Evolutionary conservation across 2,329 filamentous ascomycete genomes (phyloP).

Genomic region (Phaeosphaeria sp.): DNA sequence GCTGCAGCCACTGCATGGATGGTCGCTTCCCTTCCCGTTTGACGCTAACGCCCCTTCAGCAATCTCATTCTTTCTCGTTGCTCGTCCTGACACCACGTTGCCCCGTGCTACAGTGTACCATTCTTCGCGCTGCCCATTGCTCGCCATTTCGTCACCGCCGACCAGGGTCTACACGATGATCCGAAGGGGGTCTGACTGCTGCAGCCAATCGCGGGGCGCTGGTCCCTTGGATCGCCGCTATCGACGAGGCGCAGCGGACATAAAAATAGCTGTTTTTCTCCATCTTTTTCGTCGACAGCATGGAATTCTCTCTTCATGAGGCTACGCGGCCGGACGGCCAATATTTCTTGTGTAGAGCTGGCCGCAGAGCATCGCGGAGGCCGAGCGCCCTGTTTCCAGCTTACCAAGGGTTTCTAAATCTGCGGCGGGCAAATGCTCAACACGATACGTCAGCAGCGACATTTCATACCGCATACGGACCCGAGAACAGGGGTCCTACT

Average conservation of each 20-base stretch:
- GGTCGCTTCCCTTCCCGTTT: constrained; percentile 25
- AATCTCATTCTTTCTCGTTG: constrained; percentile 24
- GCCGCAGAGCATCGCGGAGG: constrained; percentile 17
- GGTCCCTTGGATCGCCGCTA: constrained; percentile 41
- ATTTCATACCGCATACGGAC: constrained; percentile 6
- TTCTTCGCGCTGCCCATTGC: constrained; percentile 32
- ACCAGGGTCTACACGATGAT: constrained; percentile 18
- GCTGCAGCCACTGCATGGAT: constrained; percentile 25
- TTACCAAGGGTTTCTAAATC: constrained; percentile 30
- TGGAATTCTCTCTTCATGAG: constrained; percentile 21
- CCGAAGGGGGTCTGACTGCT: constrained; percentile 16
- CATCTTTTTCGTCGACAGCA: constrained; percentile 17
- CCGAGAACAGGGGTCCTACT: constrained; percentile 6
- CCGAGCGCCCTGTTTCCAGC: constrained; percentile 16
- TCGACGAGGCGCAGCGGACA: constrained; percentile 39
- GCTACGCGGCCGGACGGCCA: constrained; percentile 18
- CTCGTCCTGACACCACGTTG: constrained; percentile 13
- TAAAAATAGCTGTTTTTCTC: constrained; percentile 45
- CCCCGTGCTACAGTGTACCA: constrained; percentile 14
- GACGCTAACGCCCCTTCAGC: constrained; percentile 23
- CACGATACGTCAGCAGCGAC: constrained; percentile 31
- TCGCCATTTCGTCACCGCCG: constrained; percentile 42
- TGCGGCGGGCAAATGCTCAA: constrained; percentile 19
- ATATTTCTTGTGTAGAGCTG: constrained; percentile 19
- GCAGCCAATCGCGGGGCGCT: constrained; percentile 26